Conservation (phyloP, 257 asterid species). For the Catharanthus roseus region DNA sequence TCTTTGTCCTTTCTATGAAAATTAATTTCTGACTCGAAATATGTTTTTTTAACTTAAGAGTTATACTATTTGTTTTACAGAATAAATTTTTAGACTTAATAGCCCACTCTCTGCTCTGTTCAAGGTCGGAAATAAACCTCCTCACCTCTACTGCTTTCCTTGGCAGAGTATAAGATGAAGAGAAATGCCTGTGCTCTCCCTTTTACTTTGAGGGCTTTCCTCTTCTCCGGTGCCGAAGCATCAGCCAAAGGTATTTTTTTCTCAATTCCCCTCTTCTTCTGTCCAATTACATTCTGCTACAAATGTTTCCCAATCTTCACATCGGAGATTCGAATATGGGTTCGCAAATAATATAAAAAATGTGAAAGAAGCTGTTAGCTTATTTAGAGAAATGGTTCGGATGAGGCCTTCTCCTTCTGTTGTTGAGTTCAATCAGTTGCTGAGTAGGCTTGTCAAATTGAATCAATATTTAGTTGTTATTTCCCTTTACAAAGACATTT, state of each 20-base stretch:
- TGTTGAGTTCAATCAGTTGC: background rate
- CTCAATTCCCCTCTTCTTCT: background rate
- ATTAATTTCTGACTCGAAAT: too few relatives aligned
- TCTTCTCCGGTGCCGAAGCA: background rate
- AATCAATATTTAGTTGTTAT: background rate
- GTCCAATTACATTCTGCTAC: background rate
- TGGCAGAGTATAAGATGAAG: background rate
- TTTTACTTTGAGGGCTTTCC: background rate
- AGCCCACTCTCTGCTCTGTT: too few relatives aligned
- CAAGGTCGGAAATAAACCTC: too few relatives aligned
- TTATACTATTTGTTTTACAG: too few relatives aligned
- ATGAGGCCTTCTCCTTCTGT: constrained; percentile 1
- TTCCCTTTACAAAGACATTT: constrained; percentile 1
- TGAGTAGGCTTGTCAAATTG: background rate
- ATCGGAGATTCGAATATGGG: background rate
- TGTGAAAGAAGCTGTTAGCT: background rate
- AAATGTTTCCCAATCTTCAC: background rate
- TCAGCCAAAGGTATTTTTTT: background rate
- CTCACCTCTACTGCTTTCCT: too few relatives aligned
- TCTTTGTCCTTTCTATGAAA: too few relatives aligned
- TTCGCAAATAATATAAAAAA: background rate
- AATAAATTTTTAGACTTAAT: too few relatives aligned
- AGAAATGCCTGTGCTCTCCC: background rate
- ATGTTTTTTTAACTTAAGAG: too few relatives aligned
- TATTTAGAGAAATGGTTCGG: background rate